Conservation (phyloP, 371 early-diverging fungal genomes). For the Mucor irregularis region DNA sequence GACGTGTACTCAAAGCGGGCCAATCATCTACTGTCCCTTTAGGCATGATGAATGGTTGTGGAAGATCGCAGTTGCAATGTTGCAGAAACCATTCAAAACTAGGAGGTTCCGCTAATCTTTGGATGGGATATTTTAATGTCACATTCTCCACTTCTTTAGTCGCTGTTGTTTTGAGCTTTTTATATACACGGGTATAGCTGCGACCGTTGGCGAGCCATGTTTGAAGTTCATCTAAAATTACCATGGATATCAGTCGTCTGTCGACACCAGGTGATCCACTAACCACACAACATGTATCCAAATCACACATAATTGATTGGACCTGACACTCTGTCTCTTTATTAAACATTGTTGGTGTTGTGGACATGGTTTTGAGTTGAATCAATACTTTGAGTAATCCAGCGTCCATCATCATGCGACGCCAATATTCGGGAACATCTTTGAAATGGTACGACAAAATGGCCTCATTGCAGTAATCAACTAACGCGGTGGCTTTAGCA, state of each 20-base stretch:
- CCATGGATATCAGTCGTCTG: conserved; percentile 33
- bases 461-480: conserved; percentile 45
- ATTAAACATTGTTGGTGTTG: background rate
- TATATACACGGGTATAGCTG: background rate
- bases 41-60: conserved; percentile 50
- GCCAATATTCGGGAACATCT: conserved; percentile 57
- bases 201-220: conserved; percentile 10
- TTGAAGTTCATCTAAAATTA: conserved; percentile 37
- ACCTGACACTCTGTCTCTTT: conserved; percentile 9
- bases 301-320: conserved; percentile 34
- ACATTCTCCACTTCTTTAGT: background rate
- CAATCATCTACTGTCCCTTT: conserved; percentile 63
- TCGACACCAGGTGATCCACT: conserved; percentile 54
- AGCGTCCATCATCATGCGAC: conserved; percentile 58
- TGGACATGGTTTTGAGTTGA: conserved; percentile 12
- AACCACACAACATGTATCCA: conserved; percentile 56
- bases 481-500: conserved; percentile 7
- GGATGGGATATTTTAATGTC: conserved; percentile 18
- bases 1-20: conserved; percentile 65
- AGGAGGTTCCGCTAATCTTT: conserved; percentile 14
- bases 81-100: conserved; percentile 24
- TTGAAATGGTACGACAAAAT: conserved; percentile 47
- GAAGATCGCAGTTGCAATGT: conserved; percentile 16
- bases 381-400: conserved; percentile 45
- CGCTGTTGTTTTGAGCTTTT: background rate